Evolutionary conservation across 2,329 filamentous ascomycete species (phyloP), one percentile per base, ranked within the genome.

Genomic region (Aspergillus felis): DNA sequence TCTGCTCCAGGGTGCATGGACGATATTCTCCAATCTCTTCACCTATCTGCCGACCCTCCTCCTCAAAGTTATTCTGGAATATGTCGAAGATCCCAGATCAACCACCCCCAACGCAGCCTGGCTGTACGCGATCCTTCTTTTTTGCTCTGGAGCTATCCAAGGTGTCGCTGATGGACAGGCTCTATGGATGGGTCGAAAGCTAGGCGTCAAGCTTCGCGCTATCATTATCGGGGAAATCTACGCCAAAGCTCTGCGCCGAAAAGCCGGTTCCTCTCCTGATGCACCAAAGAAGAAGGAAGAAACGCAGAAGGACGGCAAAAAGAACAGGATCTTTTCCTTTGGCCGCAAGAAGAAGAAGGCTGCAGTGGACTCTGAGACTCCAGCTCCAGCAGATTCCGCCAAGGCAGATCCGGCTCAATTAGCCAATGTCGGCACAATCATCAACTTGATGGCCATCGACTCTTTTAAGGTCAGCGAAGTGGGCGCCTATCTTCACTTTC

Each of bases 401-500:
- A 57, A 62, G 20, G 67, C 66, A 35, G 68, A 70, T n/a, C 57
- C 60, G 20, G 87, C 91, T 60, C 84, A 88, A 57, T 91, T 96
- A 76, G 93, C 92, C 42, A 97, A 94, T 60, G 83, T 95, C 52
- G 94, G 95, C 61, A 96, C 94, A n/a, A 97, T 99, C 68, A 99
- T 99, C 79, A 99, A 97, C 74, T 81, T 99, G 64, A 99, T 99
- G 94, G 95, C 94, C 10, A 95, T 99, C 44, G 95, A 99, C 79
- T 97, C 93, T 50, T 97, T 97, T 85, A 99, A 99, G 78, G 91
- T 99, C 55, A 90, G 91, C 61, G 94, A 99, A 71, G 88, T 96
- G 58, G 94, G 91, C 41, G 90, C 93, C 0, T 99, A 99, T 72
- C 80, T 99, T 32, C 94, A 99, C 75, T 99, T 96, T 75, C 80